Conservation (phyloP, 2,329 filamentous ascomycete species). For the Xylariales sp. region DNA sequence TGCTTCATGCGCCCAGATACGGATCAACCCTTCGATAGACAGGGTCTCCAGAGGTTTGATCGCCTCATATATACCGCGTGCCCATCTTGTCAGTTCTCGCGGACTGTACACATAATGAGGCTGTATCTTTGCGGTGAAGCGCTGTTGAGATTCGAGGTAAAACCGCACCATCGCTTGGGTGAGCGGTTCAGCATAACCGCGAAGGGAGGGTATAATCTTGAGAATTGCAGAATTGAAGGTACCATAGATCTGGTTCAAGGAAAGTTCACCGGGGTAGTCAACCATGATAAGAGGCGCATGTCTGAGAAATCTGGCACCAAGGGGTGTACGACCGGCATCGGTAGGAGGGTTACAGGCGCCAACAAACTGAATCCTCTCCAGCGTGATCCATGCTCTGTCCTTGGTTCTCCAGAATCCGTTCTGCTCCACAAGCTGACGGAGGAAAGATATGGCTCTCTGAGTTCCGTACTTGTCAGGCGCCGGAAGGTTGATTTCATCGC, state of each 20-base stretch:
- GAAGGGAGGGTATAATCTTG: conserved; percentile 93
- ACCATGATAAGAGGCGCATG: conserved; percentile 99
- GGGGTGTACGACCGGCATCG: conserved; percentile 90
- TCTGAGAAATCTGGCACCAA: conserved; percentile 89
- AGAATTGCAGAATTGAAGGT: conserved; percentile 96
- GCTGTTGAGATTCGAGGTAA: conserved; percentile 88
- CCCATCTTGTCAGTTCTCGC: conserved; percentile 96
- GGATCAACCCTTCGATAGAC: conserved; percentile 83
- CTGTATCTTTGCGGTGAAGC: conserved; percentile 94
- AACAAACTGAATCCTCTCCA: conserved; percentile 98
- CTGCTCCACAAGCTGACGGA: conserved; percentile 95
- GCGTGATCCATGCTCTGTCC: conserved; percentile 95
- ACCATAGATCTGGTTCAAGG: conserved; percentile 94
- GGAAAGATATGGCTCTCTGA: conserved; percentile 93
- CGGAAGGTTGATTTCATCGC: conserved; percentile 98
- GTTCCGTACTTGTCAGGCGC: conserved; percentile 97
- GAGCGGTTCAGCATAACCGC: conserved; percentile 88
- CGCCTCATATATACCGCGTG: conserved; percentile 94
- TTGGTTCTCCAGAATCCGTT: conserved; percentile 98
- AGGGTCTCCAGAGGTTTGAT: conserved; percentile 88
- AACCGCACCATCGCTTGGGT: conserved; percentile 98
- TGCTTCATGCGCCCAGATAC: conserved; percentile 98
- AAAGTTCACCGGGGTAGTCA: conserved; percentile 94
- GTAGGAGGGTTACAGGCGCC: conserved; percentile 98
- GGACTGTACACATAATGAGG: conserved; percentile 99